Conservation (phyloP, 371 early-diverging fungal genomes). For the Mucor circinelloides region DNA sequence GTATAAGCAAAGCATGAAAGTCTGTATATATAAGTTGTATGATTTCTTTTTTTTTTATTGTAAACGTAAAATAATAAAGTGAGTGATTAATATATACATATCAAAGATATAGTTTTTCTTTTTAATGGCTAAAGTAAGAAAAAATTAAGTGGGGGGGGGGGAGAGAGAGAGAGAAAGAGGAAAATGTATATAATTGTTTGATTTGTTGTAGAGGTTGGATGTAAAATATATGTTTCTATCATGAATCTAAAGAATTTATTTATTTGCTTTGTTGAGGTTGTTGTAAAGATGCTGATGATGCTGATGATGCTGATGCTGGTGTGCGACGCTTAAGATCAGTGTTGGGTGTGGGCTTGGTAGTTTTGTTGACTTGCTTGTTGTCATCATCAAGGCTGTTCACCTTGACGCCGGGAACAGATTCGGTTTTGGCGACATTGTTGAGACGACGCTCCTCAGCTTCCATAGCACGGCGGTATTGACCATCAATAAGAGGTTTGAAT, state of each 20-base stretch:
- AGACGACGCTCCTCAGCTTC: constrained; percentile 34
- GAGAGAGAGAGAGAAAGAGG: background rate
- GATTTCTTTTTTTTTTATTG: background rate
- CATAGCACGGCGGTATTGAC: constrained; percentile 36
- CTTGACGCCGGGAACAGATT: constrained; percentile 14
- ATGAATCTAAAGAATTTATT: constrained; percentile 1
- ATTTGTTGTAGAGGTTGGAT: background rate
- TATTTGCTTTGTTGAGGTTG: constrained; percentile 12
- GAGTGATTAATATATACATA: background rate
- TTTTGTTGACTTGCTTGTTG: background rate
- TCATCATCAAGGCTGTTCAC: constrained; percentile 5
- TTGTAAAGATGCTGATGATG: background rate
- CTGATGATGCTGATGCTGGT: background rate
- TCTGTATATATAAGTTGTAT: background rate
- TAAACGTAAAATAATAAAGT: background rate
- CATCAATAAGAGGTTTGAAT: constrained; percentile 41
- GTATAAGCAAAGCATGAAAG: too few relatives aligned
- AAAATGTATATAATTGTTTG: background rate
- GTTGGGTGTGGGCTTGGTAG: constrained; percentile 17
- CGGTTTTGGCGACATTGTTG: constrained; percentile 22
- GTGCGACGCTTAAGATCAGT: constrained; percentile 20
- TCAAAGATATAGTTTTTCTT: background rate
- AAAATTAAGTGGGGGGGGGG: background rate
- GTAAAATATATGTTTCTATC: background rate
- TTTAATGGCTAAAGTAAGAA: background rate